phyloP scores from a whole-genome alignment of 2,329 filamentous ascomycete genomes.

The Ilyonectria robusta region DNA sequence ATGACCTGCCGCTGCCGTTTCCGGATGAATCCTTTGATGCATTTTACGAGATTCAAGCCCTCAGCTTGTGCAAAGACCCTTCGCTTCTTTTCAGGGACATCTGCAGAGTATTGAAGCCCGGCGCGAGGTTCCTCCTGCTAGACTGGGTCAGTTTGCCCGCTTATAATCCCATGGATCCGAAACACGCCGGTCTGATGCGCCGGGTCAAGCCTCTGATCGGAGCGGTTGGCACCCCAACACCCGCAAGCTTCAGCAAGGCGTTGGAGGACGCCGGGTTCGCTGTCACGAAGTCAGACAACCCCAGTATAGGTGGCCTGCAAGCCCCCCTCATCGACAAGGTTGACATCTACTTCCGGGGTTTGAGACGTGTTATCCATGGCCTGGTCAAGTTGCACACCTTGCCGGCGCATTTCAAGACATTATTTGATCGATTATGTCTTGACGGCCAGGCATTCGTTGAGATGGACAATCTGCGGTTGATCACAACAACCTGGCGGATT shows the following conservation, averaged over 20 bases:
- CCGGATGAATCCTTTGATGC: constrained; percentile 9
- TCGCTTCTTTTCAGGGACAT: constrained; percentile 19
- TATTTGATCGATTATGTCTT: constrained; percentile 22
- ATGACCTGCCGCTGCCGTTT: constrained; percentile 24
- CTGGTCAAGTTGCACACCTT: constrained; percentile 13
- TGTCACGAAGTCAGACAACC: constrained; percentile 20
- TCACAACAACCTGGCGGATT: constrained; percentile 28
- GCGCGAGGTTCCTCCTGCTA: constrained; percentile 21
- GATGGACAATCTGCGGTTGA: constrained; percentile 28
- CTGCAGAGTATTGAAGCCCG: constrained; percentile 21
- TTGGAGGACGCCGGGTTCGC: constrained; percentile 19
- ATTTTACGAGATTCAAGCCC: constrained; percentile 29
- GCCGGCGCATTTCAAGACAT: constrained; percentile 21
- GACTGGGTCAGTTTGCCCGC: constrained; percentile 28
- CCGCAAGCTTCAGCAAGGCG: constrained; percentile 21
- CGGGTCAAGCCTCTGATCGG: constrained; percentile 27
- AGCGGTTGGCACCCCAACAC: constrained; percentile 25
- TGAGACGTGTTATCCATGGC: constrained; percentile 21
- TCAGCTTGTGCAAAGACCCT: constrained; percentile 29
- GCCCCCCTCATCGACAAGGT: constrained; percentile 26
- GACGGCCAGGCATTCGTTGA: constrained; percentile 30
- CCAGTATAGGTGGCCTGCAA: constrained; percentile 23
- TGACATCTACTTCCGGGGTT: constrained; percentile 24
- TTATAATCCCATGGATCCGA: constrained; percentile 16
- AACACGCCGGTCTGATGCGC: constrained; percentile 21